A percentile compares a stretch with the other conserved stretches of the same genome.
phyloP scores from a whole-genome alignment of 1,284 basidiomycete species.

The Wolfiporia cocos region DNA sequence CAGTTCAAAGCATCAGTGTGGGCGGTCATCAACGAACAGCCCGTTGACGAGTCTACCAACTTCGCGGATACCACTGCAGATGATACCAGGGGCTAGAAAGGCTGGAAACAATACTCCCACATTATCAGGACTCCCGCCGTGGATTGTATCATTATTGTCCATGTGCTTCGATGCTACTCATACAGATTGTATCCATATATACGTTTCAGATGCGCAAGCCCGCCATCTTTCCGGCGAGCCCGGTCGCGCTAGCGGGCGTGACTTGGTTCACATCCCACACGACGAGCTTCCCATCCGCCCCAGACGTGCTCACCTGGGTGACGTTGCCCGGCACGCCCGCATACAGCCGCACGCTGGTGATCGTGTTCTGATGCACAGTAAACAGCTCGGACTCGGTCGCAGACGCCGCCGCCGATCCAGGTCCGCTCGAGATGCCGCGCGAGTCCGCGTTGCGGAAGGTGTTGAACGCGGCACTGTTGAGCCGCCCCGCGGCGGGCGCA shows the following conservation, averaged over 20 bases:
- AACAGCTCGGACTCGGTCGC: constrained; percentile 64
- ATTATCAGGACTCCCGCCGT: not conserved
- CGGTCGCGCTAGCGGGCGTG: constrained; percentile 21
- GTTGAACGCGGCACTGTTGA: constrained; percentile 94
- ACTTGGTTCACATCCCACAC: constrained; percentile 80
- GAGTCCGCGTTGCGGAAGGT: constrained; percentile 92
- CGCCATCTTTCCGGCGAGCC: constrained; percentile 32
- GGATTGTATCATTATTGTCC: constrained; percentile 5
- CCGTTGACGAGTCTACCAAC: constrained; percentile 38
- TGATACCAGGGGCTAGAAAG: constrained; percentile 21
- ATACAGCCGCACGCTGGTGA: constrained; percentile 85
- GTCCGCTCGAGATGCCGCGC: constrained; percentile 60
- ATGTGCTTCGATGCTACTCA: not conserved
- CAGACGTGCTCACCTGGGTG: constrained; percentile 82
- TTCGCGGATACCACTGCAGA: constrained; percentile 30
- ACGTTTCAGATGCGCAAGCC: constrained; percentile 40
- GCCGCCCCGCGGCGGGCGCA: constrained; percentile 62
- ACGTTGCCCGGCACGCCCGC: constrained; percentile 60
- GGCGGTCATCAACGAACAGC: constrained; percentile 88
- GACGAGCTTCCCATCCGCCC: constrained; percentile 91
- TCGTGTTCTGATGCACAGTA: constrained; percentile 98
- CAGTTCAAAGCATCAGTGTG: constrained; percentile 95
- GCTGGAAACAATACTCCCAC: no score
- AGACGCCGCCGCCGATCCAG: constrained; percentile 31
- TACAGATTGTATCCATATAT: constrained; percentile 16